Evolutionary conservation across 176 grass and related monocot genomes (phyloP).

Genomic region (Zea luxurians): DNA sequence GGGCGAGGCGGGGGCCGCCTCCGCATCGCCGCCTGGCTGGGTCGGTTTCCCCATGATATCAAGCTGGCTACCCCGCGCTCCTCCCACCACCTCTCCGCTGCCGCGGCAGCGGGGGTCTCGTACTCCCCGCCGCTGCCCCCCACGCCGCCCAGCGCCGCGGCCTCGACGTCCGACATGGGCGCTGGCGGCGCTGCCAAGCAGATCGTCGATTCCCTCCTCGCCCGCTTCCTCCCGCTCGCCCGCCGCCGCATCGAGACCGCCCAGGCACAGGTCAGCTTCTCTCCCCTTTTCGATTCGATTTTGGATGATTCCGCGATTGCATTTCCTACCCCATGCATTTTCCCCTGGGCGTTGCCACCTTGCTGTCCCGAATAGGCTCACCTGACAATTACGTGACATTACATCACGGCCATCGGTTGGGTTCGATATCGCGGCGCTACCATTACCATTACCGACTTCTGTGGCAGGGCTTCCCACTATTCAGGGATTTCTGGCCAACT

Average conservation of each 20-base stretch:
- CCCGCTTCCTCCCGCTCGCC: constrained; percentile 90
- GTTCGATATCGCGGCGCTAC: background rate
- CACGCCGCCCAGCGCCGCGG: constrained; percentile 29
- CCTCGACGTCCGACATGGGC: constrained; percentile 48
- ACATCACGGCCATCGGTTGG: background rate
- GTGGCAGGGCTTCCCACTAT: background rate
- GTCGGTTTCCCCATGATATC: background rate
- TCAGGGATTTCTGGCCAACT: background rate
- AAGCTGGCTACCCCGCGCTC: constrained; percentile 60
- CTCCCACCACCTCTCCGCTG: constrained; percentile 50
- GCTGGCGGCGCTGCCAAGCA: constrained; percentile 83
- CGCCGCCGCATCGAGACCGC: constrained; percentile 97
- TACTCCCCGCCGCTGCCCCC: constrained; percentile 49
- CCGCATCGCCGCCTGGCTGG: background rate
- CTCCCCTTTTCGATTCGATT: background rate
- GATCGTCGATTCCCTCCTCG: constrained; percentile 98
- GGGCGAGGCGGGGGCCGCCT: background rate
- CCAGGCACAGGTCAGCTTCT: constrained; percentile 74
- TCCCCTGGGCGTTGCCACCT: background rate
- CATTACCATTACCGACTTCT: background rate
- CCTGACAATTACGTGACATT: background rate
- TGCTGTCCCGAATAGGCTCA: background rate
- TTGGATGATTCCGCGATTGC: background rate
- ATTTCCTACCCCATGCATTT: background rate
- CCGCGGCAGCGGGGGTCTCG: constrained; percentile 32